Evolutionary conservation across 768 basidiomycete species (phyloP).

Genomic region (Rhizopogon salebrosus): DNA sequence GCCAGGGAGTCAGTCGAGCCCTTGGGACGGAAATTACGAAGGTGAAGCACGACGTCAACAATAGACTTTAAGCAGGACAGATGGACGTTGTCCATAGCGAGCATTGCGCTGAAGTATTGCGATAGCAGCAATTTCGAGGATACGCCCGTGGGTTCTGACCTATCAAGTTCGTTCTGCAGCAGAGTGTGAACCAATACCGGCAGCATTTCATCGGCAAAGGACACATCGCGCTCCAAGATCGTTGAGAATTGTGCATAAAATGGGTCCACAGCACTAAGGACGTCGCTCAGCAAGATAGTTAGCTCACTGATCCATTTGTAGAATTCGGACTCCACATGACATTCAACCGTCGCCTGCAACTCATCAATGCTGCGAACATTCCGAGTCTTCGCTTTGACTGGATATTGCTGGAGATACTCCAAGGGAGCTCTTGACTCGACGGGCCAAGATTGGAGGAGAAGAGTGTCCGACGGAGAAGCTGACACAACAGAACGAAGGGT

Average conservation of each 20-base stretch:
- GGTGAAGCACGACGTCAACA: constrained; percentile 73
- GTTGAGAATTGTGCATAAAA: constrained; percentile 68
- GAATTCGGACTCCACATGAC: constrained; percentile 46
- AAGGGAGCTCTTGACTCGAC: constrained; percentile 40
- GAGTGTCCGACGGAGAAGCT: constrained; percentile 26
- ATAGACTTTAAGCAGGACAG: constrained; percentile 53
- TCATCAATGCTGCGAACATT: constrained; percentile 33
- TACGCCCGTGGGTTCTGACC: neutral
- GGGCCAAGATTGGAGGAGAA: constrained; percentile 28
- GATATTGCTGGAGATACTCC: constrained; percentile 44
- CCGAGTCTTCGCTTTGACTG: constrained; percentile 27
- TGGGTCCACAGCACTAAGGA: constrained; percentile 45
- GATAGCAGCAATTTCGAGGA: constrained; percentile 17
- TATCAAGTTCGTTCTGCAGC: constrained; percentile 33
- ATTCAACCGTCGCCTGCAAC: constrained; percentile 21
- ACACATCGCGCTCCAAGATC: constrained; percentile 48
- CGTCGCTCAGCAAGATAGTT: constrained; percentile 51
- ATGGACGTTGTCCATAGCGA: constrained; percentile 18
- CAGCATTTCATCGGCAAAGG: constrained; percentile 62
- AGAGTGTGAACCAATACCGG: constrained; percentile 73
- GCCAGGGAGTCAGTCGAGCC: constrained; percentile 36
- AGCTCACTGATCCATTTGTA: constrained; percentile 57
- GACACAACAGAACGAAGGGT: constrained; percentile 60
- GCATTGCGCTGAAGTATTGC: constrained; percentile 20
- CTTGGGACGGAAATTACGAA: constrained; percentile 59